Evolutionary conservation across 495 filamentous ascomycete genomes (phyloP), one percentile per base, ranked within the genome.

Genomic region (Hypomontagnella monticulosa): DNA sequence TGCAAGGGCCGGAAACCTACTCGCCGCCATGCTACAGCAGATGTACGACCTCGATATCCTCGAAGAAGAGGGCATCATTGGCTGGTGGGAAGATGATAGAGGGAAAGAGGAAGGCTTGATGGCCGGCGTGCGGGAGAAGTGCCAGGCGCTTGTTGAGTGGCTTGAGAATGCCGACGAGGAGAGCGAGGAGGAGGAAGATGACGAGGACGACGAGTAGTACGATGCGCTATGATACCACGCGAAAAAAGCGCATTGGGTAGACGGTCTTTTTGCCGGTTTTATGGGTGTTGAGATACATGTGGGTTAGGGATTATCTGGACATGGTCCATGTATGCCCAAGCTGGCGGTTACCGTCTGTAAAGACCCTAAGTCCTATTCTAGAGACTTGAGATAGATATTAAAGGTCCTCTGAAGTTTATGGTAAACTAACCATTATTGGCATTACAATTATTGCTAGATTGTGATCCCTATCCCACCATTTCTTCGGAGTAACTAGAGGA

Each of bases 21-120:
- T 98, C 2, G 80, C 94, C 5, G 90, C 88, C 41, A 80, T 90
- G 60, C 81, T 89, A 30, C 93, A 94, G 79, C 87, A 90, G 73
- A 79, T 97, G 54, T 96, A 96, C 73, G 87, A 90, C 56, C 74
- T 89, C 52, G 95, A 98, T 63, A 81, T 97, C 5, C 74, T 97
- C 0, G 93, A 97, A 73, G 91, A 96, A 73, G 94, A 97, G 37
- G 93, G 89, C 0, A 89, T 95, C 42, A 79, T 93, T 71, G 84
- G 85, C 58, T 99, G 95, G 95, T 98, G 93, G 94, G 83, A 79
- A 15, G 87, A 95, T 75, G 80, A 81, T 61, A 83, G 85, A 67
- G 86, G 87, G 6, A 84, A 78, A 27, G 83, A 80, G 54, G 85
- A 77, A 6, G 89, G 90, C 30, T 83, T 84, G 52, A 87, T 97